Conservation (phyloP, 164 flowering plant genomes). For the Cinnamomum chago region DNA sequence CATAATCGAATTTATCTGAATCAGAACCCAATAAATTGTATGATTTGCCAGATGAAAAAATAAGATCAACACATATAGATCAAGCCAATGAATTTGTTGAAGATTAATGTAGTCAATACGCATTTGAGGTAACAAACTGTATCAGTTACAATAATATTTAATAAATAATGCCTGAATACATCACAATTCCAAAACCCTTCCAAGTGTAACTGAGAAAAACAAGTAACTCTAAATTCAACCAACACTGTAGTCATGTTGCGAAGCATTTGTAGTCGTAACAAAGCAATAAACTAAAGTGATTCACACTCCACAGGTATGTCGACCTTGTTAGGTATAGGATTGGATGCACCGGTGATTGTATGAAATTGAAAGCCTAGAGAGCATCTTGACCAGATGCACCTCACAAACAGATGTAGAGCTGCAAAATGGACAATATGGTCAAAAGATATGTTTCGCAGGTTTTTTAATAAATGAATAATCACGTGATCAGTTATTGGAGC, state of each 20-base stretch:
- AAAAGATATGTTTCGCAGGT: background rate
- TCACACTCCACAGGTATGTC: background rate
- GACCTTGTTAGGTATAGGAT: too few relatives aligned
- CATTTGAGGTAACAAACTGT: conserved; percentile 57
- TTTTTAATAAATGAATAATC: background rate
- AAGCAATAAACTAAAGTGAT: too few relatives aligned
- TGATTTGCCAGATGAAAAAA: background rate
- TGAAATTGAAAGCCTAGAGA: too few relatives aligned
- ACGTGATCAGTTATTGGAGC: background rate
- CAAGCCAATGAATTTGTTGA: conserved; percentile 91
- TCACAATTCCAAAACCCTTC: too few relatives aligned
- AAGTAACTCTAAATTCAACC: background rate
- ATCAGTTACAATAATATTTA: conserved; percentile 7
- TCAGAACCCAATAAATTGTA: background rate
- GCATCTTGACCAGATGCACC: background rate
- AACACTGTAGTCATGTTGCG: too few relatives aligned
- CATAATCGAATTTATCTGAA: background rate
- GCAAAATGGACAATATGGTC: background rate
- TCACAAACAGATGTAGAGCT: background rate
- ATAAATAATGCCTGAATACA: too few relatives aligned
- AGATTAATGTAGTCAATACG: conserved; percentile 72
- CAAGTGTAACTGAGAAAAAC: too few relatives aligned
- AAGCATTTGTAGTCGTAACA: too few relatives aligned
- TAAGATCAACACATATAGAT: conserved; percentile 47
- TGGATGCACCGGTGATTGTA: too few relatives aligned